phyloP scores from a whole-genome alignment of 306 rosid genomes.

The Vigna radiata region DNA sequence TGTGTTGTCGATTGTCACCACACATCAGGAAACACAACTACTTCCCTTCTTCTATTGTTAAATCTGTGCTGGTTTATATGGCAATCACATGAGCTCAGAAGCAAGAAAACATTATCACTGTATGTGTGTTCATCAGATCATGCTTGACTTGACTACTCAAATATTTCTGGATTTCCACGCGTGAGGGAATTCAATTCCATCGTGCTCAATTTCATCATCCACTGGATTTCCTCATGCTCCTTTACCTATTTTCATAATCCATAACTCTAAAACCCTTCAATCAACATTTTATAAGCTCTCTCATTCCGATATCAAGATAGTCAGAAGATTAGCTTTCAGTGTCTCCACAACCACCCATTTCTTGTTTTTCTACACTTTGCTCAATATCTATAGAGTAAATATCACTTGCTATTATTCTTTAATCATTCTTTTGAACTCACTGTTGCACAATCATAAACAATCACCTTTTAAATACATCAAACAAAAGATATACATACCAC shows the following conservation, averaged over 20 bases:
- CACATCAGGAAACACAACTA: constrained; percentile 41
- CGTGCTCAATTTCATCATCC: constrained; percentile 27
- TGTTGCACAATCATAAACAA: not conserved
- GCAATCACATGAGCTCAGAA: constrained; percentile 1
- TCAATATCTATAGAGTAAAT: not conserved
- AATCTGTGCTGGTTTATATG: constrained; percentile 11
- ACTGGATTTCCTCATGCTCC: constrained; percentile 21
- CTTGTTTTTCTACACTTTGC: not conserved
- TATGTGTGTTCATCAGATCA: not conserved
- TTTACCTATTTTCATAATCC: too few species aligned
- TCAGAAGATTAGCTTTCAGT: not conserved
- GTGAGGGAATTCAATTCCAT: constrained; percentile 2
- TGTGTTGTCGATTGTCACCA: constrained; percentile 44
- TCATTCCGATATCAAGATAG: not conserved
- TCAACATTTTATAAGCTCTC: not conserved
- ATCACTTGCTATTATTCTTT: not conserved
- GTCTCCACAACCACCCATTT: not conserved
- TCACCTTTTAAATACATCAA: too few species aligned
- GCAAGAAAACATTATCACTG: not conserved
- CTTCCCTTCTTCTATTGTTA: constrained; percentile 9
- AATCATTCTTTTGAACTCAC: not conserved
- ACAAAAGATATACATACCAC: too few species aligned
- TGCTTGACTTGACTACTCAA: constrained; percentile 26
- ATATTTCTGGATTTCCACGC: constrained; percentile 21
- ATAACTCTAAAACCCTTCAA: not conserved